Percentiles rank a stretch among this genome's conserved stretches.
Conservation (phyloP, 345 rosid species). For the Bruguiera gymnorhiza region DNA sequence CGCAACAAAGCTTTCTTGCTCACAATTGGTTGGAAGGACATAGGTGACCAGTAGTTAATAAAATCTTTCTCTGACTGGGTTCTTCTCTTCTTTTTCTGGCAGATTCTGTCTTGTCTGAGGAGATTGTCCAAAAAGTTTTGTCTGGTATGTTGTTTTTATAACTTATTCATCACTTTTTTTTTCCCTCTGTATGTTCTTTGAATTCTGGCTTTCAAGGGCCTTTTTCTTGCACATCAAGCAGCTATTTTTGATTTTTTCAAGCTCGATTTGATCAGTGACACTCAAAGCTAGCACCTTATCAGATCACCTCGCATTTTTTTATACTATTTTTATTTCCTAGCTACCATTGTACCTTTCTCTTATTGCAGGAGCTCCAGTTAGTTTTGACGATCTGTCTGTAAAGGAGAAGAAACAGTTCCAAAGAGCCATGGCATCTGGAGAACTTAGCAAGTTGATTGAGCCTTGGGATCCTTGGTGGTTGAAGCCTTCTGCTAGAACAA, state of each 20-base stretch:
- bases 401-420: slow-evolving; percentile 76
- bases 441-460: slow-evolving; percentile 76
- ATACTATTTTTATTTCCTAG: background rate
- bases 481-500: slow-evolving; percentile 55
- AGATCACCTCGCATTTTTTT: background rate
- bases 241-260: no score
- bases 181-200: background rate
- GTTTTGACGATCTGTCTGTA: slow-evolving; percentile 59
- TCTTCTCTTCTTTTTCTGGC: slow-evolving; percentile 12
- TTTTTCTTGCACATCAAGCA: background rate
- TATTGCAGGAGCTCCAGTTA: slow-evolving; percentile 46
- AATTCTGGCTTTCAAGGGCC: slow-evolving; percentile 7
- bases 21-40: background rate
- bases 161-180: background rate
- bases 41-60: no score
- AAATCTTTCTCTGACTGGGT: background rate
- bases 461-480: slow-evolving; percentile 99
- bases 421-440: slow-evolving; percentile 86
- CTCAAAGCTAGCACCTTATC: background rate
- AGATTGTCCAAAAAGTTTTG: slow-evolving; percentile 55
- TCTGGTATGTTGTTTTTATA: slow-evolving; percentile 39
- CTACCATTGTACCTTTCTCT: background rate
- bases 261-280: background rate
- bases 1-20: background rate
- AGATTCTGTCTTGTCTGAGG: slow-evolving; percentile 60